Evolutionary conservation across 1,284 basidiomycete genomes (phyloP).

Genomic region (Coniophora puteana): DNA sequence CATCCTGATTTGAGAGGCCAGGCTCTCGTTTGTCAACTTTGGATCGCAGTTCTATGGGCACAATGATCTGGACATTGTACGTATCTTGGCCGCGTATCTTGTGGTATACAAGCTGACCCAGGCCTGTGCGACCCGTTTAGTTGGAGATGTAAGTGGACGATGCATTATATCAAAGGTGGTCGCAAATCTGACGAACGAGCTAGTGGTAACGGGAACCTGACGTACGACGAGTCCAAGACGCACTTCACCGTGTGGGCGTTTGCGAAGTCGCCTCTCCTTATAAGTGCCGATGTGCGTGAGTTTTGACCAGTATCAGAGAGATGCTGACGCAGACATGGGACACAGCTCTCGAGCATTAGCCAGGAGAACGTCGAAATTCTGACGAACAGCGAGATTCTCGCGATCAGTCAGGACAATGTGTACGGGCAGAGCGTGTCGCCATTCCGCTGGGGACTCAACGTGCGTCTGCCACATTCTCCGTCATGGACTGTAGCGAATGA

Average conservation of each 20-base stretch:
- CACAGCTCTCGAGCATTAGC: conserved; percentile 33
- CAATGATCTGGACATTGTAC: conserved; percentile 63
- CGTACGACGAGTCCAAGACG: conserved; percentile 56
- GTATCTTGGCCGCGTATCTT: too few species aligned
- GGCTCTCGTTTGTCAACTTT: conserved; percentile 46
- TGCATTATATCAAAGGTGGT: too few species aligned
- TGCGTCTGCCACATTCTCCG: conserved; percentile 24
- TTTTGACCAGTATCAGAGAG: neutral
- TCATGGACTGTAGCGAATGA: too few species aligned
- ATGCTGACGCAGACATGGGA: neutral
- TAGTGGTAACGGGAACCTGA: conserved; percentile 54
- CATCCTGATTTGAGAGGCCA: conserved; percentile 14
- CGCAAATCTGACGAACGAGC: too few species aligned
- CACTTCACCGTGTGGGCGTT: conserved; percentile 67
- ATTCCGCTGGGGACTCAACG: conserved; percentile 48
- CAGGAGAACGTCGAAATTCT: conserved; percentile 32
- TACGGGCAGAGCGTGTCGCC: conserved; percentile 38
- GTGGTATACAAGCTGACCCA: too few species aligned
- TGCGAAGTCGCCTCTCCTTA: conserved; percentile 55
- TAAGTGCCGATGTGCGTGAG: conserved; percentile 31
- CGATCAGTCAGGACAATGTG: conserved; percentile 43
- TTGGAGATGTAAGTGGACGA: conserved; percentile 52
- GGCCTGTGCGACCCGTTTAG: too few species aligned
- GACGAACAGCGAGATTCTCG: conserved; percentile 38
- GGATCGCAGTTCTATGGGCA: conserved; percentile 58